Base-by-base conservation (phyloP, 1,284 basidiomycete genomes). In the Athelia psychrophila region DNA sequence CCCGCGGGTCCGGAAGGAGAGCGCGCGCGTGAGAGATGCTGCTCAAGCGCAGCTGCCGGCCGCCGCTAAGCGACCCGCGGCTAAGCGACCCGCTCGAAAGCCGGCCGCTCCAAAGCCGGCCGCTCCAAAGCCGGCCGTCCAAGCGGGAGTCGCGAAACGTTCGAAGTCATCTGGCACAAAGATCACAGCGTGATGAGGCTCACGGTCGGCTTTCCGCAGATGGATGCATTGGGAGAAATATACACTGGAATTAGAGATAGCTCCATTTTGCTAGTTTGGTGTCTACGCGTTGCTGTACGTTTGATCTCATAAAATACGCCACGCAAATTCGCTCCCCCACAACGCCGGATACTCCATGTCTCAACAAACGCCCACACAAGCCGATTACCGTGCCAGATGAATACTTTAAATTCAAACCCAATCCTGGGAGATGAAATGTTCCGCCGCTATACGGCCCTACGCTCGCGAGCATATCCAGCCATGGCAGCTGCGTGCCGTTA, bases 221-320 rank as follows among this genome's bases (percentile, higher is more conserved):
- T n/a, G n/a, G n/a, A n/a, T n/a, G n/a, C n/a, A n/a, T n/a, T n/a
- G n/a, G n/a, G n/a, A n/a, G n/a, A n/a, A n/a, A n/a, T n/a, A n/a
- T n/a, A n/a, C n/a, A n/a, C n/a, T n/a, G n/a, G n/a, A n/a, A 30
- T 30, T 30, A 6, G 27, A 30, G 27, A 13, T 6, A 5, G 38
- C 6, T 46, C 44, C 44, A 46, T 8, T 20, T 18, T 8, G 44
- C 44, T n/a, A 12, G 16, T 24, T 4, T 8, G 6, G 44, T 46
- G 6, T n/a, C 24, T 23, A 46, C 16, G 16, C 44, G 19, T 23
- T 24, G 20, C 19, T 54, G 53, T 12, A 55, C 33, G 15, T 46
- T 44, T 8, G 49, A 20, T 27, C 51, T 3, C 54, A 55, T 55
- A 42, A 52, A 52, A 16, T 42, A 50, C 25, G 51, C 51, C 8